Evolutionary conservation across 2,329 filamentous ascomycete genomes (phyloP).

Genomic region (Cytospora chrysosperma): DNA sequence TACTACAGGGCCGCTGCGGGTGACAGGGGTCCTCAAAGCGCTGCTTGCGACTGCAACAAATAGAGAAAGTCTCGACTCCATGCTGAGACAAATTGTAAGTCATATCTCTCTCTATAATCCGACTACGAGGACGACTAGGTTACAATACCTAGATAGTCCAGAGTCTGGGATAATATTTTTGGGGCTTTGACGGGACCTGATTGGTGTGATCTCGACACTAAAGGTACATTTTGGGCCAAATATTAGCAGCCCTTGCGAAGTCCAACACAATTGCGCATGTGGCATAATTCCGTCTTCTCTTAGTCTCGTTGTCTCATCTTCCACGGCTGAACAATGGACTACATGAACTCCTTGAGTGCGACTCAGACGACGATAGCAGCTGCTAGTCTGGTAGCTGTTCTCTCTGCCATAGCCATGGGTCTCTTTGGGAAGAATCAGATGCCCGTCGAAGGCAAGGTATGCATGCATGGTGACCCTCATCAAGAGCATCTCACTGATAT

Average conservation of each 20-base stretch:
- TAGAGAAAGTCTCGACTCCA: no score
- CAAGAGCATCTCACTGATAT: slow-evolving; percentile 1
- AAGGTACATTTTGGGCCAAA: neutral
- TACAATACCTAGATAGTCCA: no score
- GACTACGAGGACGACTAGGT: no score
- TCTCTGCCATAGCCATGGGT: slow-evolving; percentile 58
- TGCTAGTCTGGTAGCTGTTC: slow-evolving; percentile 35
- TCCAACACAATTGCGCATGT: neutral
- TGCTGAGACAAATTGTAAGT: no score
- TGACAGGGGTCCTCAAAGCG: neutral
- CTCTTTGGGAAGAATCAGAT: slow-evolving; percentile 74
- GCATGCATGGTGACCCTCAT: slow-evolving; percentile 34
- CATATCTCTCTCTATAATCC: no score
- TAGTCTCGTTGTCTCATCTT: neutral
- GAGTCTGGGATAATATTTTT: no score
- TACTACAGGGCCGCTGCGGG: neutral
- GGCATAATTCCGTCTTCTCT: neutral
- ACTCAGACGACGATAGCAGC: slow-evolving; percentile 29
- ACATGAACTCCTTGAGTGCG: slow-evolving; percentile 23
- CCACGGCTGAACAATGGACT: slow-evolving; percentile 25
- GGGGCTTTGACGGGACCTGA: neutral
- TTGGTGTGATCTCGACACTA: neutral
- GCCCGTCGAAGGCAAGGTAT: slow-evolving; percentile 78
- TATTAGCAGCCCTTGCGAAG: neutral
- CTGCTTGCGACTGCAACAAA: no score